Evolutionary conservation across 2,329 filamentous ascomycete species (phyloP).

Genomic region (Colletotrichum lupini): DNA sequence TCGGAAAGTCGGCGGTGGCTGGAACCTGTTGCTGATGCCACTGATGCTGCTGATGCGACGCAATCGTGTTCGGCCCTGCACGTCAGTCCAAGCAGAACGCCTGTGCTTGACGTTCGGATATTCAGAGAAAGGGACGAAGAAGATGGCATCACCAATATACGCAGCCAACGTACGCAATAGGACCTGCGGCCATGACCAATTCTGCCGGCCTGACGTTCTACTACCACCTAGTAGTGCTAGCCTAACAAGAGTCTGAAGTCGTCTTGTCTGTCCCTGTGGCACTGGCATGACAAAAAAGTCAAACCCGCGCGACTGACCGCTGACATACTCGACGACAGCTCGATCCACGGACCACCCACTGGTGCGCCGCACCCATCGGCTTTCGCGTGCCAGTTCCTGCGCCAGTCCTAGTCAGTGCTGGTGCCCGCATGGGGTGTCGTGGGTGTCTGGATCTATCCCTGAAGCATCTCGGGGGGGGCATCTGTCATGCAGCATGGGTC

Average conservation of each 20-base stretch:
- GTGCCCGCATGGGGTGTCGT: constrained; percentile 33
- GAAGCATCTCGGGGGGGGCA: constrained; percentile 26
- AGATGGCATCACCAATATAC: background rate
- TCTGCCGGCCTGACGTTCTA: background rate
- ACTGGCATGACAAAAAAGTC: constrained; percentile 13
- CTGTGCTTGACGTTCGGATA: constrained; percentile 15
- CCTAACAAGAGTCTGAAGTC: background rate
- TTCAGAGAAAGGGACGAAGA: constrained; percentile 3
- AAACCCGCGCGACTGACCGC: constrained; percentile 22
- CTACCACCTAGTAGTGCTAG: background rate
- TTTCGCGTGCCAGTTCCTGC: constrained; percentile 36
- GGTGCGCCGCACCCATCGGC: constrained; percentile 34
- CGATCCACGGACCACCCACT: constrained; percentile 32
- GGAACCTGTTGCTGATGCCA: background rate
- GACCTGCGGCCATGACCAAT: background rate
- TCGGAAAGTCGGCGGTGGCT: background rate
- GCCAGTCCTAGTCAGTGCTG: constrained; percentile 36
- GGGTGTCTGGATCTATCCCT: constrained; percentile 35
- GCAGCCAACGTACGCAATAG: background rate
- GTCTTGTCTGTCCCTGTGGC: background rate
- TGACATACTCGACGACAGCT: background rate
- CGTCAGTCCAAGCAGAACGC: constrained; percentile 23
- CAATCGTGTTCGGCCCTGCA: constrained; percentile 24
- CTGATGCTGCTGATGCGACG: background rate
- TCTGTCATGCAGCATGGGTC: constrained; percentile 37